Percentiles rank a stretch among this genome's conserved stretches.
Evolutionary conservation across 2,329 filamentous ascomycete genomes (phyloP).

Genomic region (Monosporascus ibericus): DNA sequence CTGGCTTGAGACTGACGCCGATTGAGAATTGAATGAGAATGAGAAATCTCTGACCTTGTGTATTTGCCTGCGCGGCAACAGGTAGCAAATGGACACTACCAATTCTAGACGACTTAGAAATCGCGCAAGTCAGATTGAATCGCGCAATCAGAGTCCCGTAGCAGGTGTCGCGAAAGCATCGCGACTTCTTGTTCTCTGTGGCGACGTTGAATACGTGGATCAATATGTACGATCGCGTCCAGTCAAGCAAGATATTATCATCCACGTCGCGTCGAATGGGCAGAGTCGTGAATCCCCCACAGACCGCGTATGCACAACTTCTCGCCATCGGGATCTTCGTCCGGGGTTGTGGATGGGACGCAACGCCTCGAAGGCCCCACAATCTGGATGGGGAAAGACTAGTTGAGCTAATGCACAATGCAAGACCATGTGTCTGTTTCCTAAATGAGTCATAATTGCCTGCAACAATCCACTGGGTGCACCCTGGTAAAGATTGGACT

Average conservation of each 20-base stretch:
- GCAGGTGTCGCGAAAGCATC: conserved; percentile 4
- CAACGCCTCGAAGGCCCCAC: conserved; percentile 4
- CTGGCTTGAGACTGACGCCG: conserved; percentile 5
- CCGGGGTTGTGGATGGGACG: conserved; percentile 5
- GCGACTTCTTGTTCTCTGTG: conserved; percentile 18
- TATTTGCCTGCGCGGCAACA: background rate
- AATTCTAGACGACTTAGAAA: background rate
- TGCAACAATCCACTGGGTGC: conserved; percentile 3
- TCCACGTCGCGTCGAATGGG: conserved; percentile 13
- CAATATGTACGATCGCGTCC: conserved; percentile 14
- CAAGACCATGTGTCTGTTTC: conserved; percentile 16
- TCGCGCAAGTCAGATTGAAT: background rate
- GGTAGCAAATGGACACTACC: background rate
- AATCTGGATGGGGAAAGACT: conserved; percentile 1
- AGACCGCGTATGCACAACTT: conserved; percentile 12
- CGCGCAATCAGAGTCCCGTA: background rate
- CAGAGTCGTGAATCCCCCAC: background rate
- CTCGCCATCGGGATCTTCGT: conserved; percentile 1
- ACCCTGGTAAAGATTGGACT: background rate
- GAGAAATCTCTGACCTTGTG: background rate
- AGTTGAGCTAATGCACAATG: conserved; percentile 18
- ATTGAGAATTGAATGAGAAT: background rate
- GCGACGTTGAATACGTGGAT: conserved; percentile 15
- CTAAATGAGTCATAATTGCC: conserved; percentile 24
- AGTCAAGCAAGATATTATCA: conserved; percentile 12